Percentiles rank a stretch among this genome's conserved stretches.
Conservation (phyloP, 306 rosid species). For the Cucumis melo region DNA sequence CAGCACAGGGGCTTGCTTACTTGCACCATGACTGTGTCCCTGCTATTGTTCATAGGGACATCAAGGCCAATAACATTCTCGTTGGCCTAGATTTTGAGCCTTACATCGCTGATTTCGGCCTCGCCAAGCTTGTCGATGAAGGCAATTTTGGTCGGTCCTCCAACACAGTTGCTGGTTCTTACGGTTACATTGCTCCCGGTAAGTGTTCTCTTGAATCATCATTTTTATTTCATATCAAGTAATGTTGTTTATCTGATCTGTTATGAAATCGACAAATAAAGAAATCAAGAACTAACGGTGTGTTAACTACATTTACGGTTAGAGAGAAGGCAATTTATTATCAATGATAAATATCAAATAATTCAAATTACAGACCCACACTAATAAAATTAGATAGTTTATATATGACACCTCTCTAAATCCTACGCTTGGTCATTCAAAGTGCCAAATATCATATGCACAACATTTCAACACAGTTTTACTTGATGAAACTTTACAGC, state of each 20-base stretch:
- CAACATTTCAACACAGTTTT: no score
- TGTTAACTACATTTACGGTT: no score
- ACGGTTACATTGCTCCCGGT: conserved; percentile 97
- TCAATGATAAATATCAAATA: no score
- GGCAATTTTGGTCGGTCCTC: conserved; percentile 62
- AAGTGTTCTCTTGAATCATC: conserved; percentile 1
- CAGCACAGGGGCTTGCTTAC: conserved; percentile 88
- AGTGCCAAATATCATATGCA: no score
- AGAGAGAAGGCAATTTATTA: no score
- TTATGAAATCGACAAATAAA: no score
- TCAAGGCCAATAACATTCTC: conserved; percentile 83
- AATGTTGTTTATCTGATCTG: background rate
- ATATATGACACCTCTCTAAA: no score
- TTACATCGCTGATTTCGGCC: conserved; percentile 81
- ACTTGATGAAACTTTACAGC: background rate
- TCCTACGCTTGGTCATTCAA: no score
- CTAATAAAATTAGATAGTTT: no score
- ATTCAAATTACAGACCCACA: no score
- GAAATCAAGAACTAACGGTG: no score
- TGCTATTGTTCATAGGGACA: conserved; percentile 83
- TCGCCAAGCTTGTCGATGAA: conserved; percentile 79
- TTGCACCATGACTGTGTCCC: conserved; percentile 89
- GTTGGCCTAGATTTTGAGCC: conserved; percentile 78
- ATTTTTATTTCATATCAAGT: background rate
- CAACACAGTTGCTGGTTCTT: conserved; percentile 77